These are phyloP conservation scores for Simplicillium sp. DNA, from an alignment of 2,329 filamentous ascomycete genomes.

Conservation along the genomic window DNA sequence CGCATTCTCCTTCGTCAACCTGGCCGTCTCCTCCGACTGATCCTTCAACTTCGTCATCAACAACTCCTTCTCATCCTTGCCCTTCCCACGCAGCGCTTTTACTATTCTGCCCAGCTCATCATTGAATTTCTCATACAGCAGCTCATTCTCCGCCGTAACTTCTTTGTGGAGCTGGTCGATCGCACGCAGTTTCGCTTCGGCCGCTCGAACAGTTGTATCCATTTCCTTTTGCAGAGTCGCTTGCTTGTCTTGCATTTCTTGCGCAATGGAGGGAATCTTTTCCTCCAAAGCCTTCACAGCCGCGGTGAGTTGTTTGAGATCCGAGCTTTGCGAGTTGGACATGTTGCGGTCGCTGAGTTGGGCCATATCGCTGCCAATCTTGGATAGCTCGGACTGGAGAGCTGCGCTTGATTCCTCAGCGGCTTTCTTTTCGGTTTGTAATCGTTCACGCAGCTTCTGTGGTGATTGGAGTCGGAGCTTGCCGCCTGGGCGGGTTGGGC, in stretches of 20 bases:
- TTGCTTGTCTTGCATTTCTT: conserved; percentile 52
- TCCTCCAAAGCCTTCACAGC: conserved; percentile 58
- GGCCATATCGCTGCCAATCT: conserved; percentile 74
- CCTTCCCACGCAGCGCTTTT: conserved; percentile 61
- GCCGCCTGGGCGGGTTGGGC: conserved; percentile 16
- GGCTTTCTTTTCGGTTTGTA: conserved; percentile 71
- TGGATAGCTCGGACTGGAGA: conserved; percentile 66
- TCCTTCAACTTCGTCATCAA: conserved; percentile 63
- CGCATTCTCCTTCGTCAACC: conserved; percentile 77
- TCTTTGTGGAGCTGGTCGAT: conserved; percentile 87
- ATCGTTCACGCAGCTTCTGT: conserved; percentile 72
- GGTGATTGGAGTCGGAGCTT: conserved; percentile 62
- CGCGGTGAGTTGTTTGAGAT: conserved; percentile 26
- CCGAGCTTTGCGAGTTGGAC: conserved; percentile 14
- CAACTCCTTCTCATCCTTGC: conserved; percentile 71
- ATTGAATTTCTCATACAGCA: conserved; percentile 87
- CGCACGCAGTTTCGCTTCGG: conserved; percentile 68
- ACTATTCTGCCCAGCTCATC: conserved; percentile 79
- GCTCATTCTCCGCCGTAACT: conserved; percentile 81
- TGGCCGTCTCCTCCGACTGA: conserved; percentile 65
- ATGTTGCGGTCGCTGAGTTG: conserved; percentile 29
- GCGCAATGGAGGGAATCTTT: conserved; percentile 49
- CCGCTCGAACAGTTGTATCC: conserved; percentile 59
- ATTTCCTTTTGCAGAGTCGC: conserved; percentile 60
- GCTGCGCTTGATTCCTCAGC: conserved; percentile 60